phyloP scores from a whole-genome alignment of 352 stramenopile genomes.

The Pythium aquatile region DNA sequence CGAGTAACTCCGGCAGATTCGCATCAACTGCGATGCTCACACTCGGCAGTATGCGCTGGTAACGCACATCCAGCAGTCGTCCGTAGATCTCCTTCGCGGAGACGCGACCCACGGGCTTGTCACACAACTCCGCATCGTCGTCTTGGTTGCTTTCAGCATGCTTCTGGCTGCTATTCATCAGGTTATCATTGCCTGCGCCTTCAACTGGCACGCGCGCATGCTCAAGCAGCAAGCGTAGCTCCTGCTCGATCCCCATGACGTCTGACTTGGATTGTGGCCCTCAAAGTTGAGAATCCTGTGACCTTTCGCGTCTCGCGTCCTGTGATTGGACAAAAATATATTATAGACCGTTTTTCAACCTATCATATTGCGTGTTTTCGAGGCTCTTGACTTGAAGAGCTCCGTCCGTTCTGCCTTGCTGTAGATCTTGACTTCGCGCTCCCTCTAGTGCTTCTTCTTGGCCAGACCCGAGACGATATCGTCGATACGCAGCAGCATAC shows the following conservation, averaged over 20 bases:
- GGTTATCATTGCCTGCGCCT: background rate
- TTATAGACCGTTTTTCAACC: conserved; percentile 48
- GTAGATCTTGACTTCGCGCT: background rate
- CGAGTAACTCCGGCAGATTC: conserved; percentile 70
- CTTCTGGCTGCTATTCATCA: conserved; percentile 16
- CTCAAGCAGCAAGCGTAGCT: conserved; percentile 53
- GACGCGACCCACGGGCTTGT: conserved; percentile 15
- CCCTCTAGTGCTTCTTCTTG: conserved; percentile 89
- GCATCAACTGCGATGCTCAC: conserved; percentile 25
- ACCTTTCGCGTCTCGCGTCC: conserved; percentile 33
- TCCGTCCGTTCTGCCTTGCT: background rate
- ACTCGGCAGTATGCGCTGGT: conserved; percentile 40
- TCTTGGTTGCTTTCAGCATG: background rate
- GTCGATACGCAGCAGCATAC: conserved; percentile 98
- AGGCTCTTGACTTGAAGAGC: background rate
- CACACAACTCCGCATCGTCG: background rate
- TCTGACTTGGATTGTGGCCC: background rate
- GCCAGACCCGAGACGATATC: conserved; percentile 99
- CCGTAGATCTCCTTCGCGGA: conserved; percentile 37
- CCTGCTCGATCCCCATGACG: conserved; percentile 50
- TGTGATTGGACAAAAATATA: conserved; percentile 61
- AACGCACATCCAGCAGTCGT: conserved; percentile 30
- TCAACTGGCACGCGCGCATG: conserved; percentile 28
- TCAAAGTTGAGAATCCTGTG: background rate
- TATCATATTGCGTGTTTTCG: conserved; percentile 22